A percentile compares a stretch with the other conserved stretches of the same genome.
Evolutionary conservation across 2,329 filamentous ascomycete genomes (phyloP).

Genomic region (Lasiodiplodia hormozganensis): DNA sequence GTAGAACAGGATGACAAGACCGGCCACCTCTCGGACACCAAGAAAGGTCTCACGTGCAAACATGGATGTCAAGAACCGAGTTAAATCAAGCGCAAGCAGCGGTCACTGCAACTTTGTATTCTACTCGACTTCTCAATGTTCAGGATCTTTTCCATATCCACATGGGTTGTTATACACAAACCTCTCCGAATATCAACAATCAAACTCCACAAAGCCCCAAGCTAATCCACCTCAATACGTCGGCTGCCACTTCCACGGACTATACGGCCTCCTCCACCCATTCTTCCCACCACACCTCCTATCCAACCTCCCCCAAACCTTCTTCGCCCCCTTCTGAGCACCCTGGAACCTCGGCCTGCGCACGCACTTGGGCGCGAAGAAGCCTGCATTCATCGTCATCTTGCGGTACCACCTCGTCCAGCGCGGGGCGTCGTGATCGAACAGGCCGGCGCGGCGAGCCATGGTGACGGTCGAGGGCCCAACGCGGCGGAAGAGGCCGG

Average conservation of each 20-base stretch:
- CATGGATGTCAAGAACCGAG: too few species aligned
- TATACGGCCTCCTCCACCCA: neutral
- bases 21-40: too few species aligned
- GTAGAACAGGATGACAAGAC: too few species aligned
- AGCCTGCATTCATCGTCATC: neutral
- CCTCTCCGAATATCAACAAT: too few species aligned
- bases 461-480: conserved; percentile 8
- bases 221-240: neutral
- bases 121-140: too few species aligned
- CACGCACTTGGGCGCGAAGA: neutral
- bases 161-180: too few species aligned
- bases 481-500: neutral
- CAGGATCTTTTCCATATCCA: too few species aligned
- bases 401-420: neutral
- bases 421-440: neutral
- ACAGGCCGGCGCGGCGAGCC: conserved; percentile 7
- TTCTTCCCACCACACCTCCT: neutral
- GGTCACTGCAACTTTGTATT: too few species aligned
- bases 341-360: neutral
- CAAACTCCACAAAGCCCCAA: too few species aligned
- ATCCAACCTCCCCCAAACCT: neutral
- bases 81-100: too few species aligned
- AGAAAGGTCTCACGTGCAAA: too few species aligned
- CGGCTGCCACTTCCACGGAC: neutral
- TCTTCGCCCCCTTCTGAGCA: neutral